Percentiles rank a stretch among this genome's conserved stretches.
These are phyloP conservation scores for Fusarium compactum DNA, from an alignment of 2,329 filamentous ascomycete genomes.

Conservation along the genomic window DNA sequence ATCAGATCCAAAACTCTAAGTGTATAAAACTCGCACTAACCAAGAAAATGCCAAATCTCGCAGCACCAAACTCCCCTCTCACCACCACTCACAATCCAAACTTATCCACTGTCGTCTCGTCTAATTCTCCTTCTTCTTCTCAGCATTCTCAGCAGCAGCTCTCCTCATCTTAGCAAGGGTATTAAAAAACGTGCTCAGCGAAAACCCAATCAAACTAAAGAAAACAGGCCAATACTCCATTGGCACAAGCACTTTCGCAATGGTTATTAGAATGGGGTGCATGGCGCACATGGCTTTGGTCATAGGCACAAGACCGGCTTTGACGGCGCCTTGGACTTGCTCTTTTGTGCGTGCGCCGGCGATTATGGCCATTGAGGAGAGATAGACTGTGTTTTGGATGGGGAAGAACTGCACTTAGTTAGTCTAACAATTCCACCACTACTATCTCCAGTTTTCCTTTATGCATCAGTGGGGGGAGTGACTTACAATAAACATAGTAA, in stretches of 20 bases:
- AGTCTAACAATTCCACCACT: not conserved
- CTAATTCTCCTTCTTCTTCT: not conserved
- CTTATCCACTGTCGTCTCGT: no score
- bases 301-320: conserved; percentile 13
- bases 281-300: conserved; percentile 22
- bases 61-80: not conserved
- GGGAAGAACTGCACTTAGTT: conserved; percentile 15
- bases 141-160: conserved; percentile 40
- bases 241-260: conserved; percentile 8
- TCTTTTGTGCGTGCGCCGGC: conserved; percentile 23
- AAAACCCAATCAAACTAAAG: conserved; percentile 23
- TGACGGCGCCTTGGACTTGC: conserved; percentile 13
- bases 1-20: not conserved
- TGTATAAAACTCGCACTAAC: not conserved
- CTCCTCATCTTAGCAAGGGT: conserved; percentile 19
- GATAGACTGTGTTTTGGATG: conserved; percentile 25
- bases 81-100: no score
- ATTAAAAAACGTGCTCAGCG: conserved; percentile 15
- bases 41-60: not conserved
- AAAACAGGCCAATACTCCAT: conserved; percentile 7
- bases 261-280: conserved; percentile 9
- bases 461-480: no score
- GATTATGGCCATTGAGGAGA: conserved; percentile 28
- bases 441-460: no score
- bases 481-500: conserved; percentile 18